These are phyloP conservation scores for Kalanchoe fedtschenkoi DNA, from an alignment of 164 flowering plant genomes.

Conservation along the genomic window DNA sequence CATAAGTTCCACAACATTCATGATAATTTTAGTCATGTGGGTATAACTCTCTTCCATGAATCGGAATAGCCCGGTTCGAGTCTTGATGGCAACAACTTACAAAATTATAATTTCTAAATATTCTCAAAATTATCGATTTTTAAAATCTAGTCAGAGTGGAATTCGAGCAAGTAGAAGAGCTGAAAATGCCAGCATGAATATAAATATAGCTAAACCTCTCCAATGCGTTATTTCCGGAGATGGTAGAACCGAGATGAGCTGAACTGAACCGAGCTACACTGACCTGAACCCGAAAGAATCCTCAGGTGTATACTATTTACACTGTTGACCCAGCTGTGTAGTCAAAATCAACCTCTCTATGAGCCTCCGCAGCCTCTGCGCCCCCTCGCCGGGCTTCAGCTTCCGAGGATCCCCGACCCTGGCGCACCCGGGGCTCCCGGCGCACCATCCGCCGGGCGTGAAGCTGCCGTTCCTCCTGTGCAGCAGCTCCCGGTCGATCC, in stretches of 20 bases:
- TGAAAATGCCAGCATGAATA: no score
- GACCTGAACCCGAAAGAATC: neutral
- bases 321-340: conserved; percentile 29
- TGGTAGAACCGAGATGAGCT: no score
- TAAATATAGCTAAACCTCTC: neutral
- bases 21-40: no score
- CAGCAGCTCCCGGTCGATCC: conserved; percentile 10
- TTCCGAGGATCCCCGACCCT: conserved; percentile 35
- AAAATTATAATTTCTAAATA: no score
- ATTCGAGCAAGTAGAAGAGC: no score
- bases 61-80: no score
- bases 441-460: conserved; percentile 88
- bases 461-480: conserved; percentile 41
- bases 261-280: neutral
- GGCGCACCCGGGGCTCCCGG: conserved; percentile 47
- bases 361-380: conserved; percentile 39
- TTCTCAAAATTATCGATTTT: no score
- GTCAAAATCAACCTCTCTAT: conserved; percentile 21
- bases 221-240: neutral
- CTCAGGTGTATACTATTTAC: conserved; percentile 28
- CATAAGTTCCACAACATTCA: no score
- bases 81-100: no score
- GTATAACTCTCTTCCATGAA: no score
- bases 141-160: no score
- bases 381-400: conserved; percentile 58